These are phyloP conservation scores for Lactarius hengduanensis DNA, from an alignment of 768 basidiomycete species.

Conservation along the genomic window DNA sequence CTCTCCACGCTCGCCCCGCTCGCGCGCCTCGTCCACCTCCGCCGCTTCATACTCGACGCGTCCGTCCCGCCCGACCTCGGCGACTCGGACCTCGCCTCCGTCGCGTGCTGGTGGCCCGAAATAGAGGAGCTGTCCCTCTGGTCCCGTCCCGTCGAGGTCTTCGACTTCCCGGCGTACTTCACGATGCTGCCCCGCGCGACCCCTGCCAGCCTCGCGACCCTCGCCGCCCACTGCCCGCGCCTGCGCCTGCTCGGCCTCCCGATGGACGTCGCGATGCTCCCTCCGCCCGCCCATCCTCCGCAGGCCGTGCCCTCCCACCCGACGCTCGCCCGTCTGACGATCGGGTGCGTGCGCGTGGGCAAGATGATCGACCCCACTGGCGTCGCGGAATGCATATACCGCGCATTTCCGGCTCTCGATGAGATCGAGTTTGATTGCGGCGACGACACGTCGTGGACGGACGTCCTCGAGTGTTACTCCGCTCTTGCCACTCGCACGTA, in stretches of 20 bases:
- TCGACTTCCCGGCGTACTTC: conserved; percentile 28
- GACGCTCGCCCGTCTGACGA: conserved; percentile 25
- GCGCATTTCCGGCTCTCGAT: conserved; percentile 24
- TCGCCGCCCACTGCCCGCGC: conserved; percentile 32
- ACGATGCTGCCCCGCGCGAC: conserved; percentile 30
- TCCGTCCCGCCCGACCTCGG: conserved; percentile 32
- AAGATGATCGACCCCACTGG: conserved; percentile 21
- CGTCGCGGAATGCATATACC: conserved; percentile 27
- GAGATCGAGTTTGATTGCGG: conserved; percentile 27
- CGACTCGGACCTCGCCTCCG: conserved; percentile 31
- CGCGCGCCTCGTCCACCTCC: conserved; percentile 31
- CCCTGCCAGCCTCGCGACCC: conserved; percentile 27
- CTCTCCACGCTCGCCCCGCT: conserved; percentile 33
- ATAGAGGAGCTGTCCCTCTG: conserved; percentile 34
- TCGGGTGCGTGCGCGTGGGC: conserved; percentile 30
- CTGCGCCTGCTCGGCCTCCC: conserved; percentile 30
- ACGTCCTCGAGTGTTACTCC: conserved; percentile 24
- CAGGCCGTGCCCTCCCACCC: conserved; percentile 19
- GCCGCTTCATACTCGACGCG: conserved; percentile 31
- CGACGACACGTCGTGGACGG: conserved; percentile 25
- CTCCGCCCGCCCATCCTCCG: conserved; percentile 12
- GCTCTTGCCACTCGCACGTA: conserved; percentile 15
- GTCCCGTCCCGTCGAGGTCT: conserved; percentile 28
- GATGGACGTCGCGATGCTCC: conserved; percentile 27
- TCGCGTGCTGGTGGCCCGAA: conserved; percentile 35